Percentiles rank a stretch among this genome's conserved stretches.
phyloP scores from a whole-genome alignment of 495 filamentous ascomycete genomes.

The Penicillium desertorum region DNA sequence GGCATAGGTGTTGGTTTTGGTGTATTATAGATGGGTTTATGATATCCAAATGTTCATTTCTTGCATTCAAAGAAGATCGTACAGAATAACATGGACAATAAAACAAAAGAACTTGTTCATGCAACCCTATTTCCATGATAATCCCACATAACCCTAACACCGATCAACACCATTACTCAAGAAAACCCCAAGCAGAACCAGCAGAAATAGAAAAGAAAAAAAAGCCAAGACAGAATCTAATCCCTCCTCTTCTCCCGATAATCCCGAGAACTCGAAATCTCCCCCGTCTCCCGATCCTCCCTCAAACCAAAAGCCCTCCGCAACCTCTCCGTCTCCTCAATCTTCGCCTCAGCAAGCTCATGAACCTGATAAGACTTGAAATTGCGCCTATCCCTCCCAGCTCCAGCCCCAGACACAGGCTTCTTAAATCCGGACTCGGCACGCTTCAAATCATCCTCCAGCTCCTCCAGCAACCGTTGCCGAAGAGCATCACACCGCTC shows the following conservation, averaged over 20 bases:
- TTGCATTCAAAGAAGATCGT: slow-evolving; percentile 9
- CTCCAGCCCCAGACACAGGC: slow-evolving; percentile 1
- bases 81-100: slow-evolving; percentile 1
- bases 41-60: slow-evolving; percentile 27
- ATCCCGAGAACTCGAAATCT: slow-evolving; percentile 56
- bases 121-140: slow-evolving; percentile 1
- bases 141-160: neutral
- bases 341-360: slow-evolving; percentile 94
- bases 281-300: slow-evolving; percentile 85
- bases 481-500: slow-evolving; percentile 36
- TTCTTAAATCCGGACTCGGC: slow-evolving; percentile 5
- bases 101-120: slow-evolving; percentile 5
- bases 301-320: slow-evolving; percentile 85
- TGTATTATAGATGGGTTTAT: slow-evolving; percentile 31
- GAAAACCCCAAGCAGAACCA: neutral
- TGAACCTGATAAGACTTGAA: slow-evolving; percentile 94
- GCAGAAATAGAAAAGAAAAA: neutral
- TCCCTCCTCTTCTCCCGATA: slow-evolving; percentile 36
- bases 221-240: neutral
- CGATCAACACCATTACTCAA: slow-evolving; percentile 10
- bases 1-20: slow-evolving; percentile 18
- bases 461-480: slow-evolving; percentile 30
- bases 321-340: slow-evolving; percentile 88
- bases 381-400: slow-evolving; percentile 43
- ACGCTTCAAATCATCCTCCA: slow-evolving; percentile 29